These are phyloP conservation scores for Fusarium dlaminii DNA, from an alignment of 2,329 filamentous ascomycete genomes.

Conservation along the genomic window DNA sequence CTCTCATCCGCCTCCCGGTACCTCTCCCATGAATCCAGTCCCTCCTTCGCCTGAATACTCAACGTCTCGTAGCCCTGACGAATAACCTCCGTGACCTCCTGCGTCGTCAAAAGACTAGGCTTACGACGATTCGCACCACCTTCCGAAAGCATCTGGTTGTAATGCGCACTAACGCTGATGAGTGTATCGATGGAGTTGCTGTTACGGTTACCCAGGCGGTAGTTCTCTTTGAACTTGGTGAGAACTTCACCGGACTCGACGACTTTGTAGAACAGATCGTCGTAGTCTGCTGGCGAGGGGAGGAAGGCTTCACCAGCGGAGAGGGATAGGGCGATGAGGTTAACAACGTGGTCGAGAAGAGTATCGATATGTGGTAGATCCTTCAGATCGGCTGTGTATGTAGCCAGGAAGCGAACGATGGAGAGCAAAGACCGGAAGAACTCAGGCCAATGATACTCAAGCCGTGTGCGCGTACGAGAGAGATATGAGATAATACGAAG, in stretches of 20 bases:
- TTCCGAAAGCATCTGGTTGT: conserved; percentile 80
- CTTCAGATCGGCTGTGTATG: conserved; percentile 82
- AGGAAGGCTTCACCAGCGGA: conserved; percentile 91
- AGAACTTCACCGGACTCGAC: conserved; percentile 90
- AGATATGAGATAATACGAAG: conserved; percentile 86
- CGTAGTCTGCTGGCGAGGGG: conserved; percentile 86
- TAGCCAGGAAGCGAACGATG: conserved; percentile 88
- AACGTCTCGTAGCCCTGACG: conserved; percentile 96
- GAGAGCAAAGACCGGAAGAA: conserved; percentile 90
- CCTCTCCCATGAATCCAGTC: conserved; percentile 83
- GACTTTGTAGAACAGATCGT: conserved; percentile 98
- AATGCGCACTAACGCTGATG: conserved; percentile 84
- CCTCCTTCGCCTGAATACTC: conserved; percentile 89
- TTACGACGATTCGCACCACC: conserved; percentile 52
- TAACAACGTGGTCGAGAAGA: conserved; percentile 80
- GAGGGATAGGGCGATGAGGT: conserved; percentile 83
- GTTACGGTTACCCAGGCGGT: conserved; percentile 65
- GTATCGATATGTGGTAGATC: conserved; percentile 73
- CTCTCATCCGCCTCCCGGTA: conserved; percentile 90
- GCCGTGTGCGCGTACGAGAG: conserved; percentile 80
- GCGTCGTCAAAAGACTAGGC: conserved; percentile 78
- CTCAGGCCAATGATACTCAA: conserved; percentile 94
- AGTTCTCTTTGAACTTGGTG: conserved; percentile 82
- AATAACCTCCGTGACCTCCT: conserved; percentile 89
- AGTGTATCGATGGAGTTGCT: conserved; percentile 84